Evolutionary conservation across 2,329 filamentous ascomycete species (phyloP).

Genomic region (Colletotrichum eremochloae): DNA sequence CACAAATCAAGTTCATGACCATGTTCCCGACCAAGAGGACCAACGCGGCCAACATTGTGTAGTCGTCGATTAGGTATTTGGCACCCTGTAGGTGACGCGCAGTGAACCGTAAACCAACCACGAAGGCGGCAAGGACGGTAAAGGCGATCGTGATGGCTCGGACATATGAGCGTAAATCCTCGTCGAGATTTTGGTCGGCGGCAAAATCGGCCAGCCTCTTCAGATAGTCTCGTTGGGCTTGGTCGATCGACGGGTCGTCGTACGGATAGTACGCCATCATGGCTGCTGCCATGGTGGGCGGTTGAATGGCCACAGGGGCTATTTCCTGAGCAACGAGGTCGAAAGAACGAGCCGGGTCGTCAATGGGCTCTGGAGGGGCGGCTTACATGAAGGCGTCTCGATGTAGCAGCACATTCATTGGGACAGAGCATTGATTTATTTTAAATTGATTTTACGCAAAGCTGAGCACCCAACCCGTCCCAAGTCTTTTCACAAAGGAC

Average conservation of each 20-base stretch:
- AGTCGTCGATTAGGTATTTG: slow-evolving; percentile 36
- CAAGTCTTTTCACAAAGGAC: slow-evolving; percentile 1
- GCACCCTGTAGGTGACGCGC: slow-evolving; percentile 36
- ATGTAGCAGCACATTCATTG: slow-evolving; percentile 20
- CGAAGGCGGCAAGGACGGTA: slow-evolving; percentile 29
- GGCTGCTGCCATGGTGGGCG: slow-evolving; percentile 27
- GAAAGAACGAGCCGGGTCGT: slow-evolving; percentile 14
- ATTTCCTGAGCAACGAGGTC: slow-evolving; percentile 8
- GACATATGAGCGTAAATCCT: slow-evolving; percentile 32
- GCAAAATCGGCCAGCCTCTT: slow-evolving; percentile 34
- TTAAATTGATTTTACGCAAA: neutral
- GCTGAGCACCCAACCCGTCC: neutral
- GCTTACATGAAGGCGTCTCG: slow-evolving; percentile 6
- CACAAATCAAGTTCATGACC: slow-evolving; percentile 37
- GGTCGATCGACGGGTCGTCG: slow-evolving; percentile 29
- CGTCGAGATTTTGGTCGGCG: slow-evolving; percentile 28
- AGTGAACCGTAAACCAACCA: slow-evolving; percentile 33
- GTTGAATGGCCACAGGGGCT: slow-evolving; percentile 33
- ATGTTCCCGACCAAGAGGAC: slow-evolving; percentile 30
- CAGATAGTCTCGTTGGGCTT: slow-evolving; percentile 31
- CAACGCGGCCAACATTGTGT: slow-evolving; percentile 32
- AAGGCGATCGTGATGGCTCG: slow-evolving; percentile 36
- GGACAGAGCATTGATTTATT: slow-evolving; percentile 33
- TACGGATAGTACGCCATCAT: slow-evolving; percentile 29
- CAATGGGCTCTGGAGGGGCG: slow-evolving; percentile 1